These are phyloP conservation scores for Pseudocercospora fijiensis DNA, from an alignment of 2,329 filamentous ascomycete genomes.

Conservation along the genomic window DNA sequence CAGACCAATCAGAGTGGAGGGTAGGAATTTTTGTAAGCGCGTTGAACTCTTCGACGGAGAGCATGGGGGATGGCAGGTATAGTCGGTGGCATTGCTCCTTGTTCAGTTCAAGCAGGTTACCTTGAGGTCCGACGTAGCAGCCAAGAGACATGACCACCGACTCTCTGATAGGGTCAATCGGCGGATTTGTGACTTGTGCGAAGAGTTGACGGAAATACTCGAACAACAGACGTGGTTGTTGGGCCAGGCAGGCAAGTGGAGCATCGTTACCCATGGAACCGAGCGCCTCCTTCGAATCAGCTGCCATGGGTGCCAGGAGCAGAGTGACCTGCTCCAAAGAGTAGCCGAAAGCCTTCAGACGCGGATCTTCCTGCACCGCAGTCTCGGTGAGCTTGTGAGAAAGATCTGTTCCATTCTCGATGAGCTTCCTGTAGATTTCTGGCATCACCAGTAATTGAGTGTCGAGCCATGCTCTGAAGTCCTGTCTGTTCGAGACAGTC, in stretches of 20 bases:
- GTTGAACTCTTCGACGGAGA: conserved; percentile 89
- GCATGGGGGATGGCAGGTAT: conserved; percentile 80
- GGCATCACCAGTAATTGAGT: conserved; percentile 80
- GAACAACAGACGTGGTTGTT: conserved; percentile 82
- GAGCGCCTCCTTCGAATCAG: conserved; percentile 93
- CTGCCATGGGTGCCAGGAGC: conserved; percentile 90
- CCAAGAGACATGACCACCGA: conserved; percentile 98
- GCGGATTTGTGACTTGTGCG: conserved; percentile 95
- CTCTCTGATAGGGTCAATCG: conserved; percentile 94
- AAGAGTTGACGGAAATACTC: conserved; percentile 98
- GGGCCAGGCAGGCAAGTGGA: conserved; percentile 85
- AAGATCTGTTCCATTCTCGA: conserved; percentile 61
- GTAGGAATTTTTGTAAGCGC: conserved; percentile 74
- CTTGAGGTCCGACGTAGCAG: conserved; percentile 93
- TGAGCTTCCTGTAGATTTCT: conserved; percentile 64
- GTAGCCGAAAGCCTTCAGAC: conserved; percentile 86
- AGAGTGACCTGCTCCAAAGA: conserved; percentile 93
- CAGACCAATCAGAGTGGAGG: conserved; percentile 76
- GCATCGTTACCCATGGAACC: conserved; percentile 98
- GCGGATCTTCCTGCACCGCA: conserved; percentile 77
- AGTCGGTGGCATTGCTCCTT: conserved; percentile 82
- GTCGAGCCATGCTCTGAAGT: conserved; percentile 87
- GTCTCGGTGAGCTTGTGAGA: conserved; percentile 65
- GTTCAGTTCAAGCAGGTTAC: conserved; percentile 93
- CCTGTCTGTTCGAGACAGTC: conserved; percentile 78